Evolutionary conservation across 1,284 basidiomycete genomes (phyloP).

Genomic region (Omphalotus olearius): DNA sequence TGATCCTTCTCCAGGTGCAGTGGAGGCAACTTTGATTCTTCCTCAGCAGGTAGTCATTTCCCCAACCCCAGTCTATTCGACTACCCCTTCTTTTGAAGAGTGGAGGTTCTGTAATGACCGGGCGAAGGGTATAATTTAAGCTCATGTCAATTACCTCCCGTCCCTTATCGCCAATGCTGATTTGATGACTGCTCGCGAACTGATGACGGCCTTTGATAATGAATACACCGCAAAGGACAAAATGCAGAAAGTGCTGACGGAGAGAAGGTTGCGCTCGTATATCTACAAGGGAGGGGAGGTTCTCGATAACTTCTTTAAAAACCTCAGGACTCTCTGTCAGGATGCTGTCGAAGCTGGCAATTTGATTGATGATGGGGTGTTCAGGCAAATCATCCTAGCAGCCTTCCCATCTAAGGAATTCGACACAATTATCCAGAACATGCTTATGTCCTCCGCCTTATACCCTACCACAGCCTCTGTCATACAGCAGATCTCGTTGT

Average conservation of each 20-base stretch:
- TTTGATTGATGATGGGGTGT: background rate
- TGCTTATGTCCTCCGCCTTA: background rate
- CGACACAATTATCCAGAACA: conserved; percentile 7
- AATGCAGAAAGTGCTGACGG: background rate
- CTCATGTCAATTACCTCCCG: background rate
- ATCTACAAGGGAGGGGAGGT: background rate
- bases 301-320: conserved; percentile 3
- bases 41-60: background rate
- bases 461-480: background rate
- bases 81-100: background rate
- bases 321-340: background rate
- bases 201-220: background rate
- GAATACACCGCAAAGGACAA: background rate
- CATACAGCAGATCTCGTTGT: conserved; percentile 3
- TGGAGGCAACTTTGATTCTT: too few relatives aligned
- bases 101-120: conserved; percentile 4
- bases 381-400: background rate
- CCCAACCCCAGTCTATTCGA: conserved; percentile 8
- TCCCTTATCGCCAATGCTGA: conserved; percentile 1
- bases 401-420: conserved; percentile 1
- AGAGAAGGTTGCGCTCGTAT: background rate
- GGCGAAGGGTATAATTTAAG: conserved; percentile 2
- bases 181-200: background rate
- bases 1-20: background rate
- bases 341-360: conserved; percentile 3